These are phyloP conservation scores for Verticillium nubilum DNA, from an alignment of 2,329 filamentous ascomycete genomes.

Conservation along the genomic window DNA sequence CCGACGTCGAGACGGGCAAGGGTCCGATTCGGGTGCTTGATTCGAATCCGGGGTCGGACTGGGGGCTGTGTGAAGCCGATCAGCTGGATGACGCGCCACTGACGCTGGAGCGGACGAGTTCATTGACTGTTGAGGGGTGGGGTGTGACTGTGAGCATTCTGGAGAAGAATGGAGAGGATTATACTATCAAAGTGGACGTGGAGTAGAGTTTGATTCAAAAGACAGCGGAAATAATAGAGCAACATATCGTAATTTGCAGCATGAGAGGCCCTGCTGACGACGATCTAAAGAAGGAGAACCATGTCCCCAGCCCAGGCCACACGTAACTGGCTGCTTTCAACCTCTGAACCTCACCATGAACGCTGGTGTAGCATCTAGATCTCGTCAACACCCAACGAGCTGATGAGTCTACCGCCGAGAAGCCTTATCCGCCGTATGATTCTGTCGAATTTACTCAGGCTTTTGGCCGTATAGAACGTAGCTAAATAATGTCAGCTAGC, in stretches of 20 bases:
- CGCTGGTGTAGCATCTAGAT: too few relatives aligned
- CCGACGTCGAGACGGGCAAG: slow-evolving; percentile 17
- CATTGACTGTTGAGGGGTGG: not conserved
- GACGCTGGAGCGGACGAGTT: not conserved
- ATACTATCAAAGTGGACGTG: slow-evolving; percentile 1
- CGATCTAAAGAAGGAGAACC: too few relatives aligned
- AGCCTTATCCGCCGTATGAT: too few relatives aligned
- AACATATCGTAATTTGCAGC: too few relatives aligned
- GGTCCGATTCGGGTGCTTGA: slow-evolving; percentile 27
- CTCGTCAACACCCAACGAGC: too few relatives aligned
- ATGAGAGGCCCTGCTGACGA: too few relatives aligned
- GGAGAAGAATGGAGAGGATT: slow-evolving; percentile 1
- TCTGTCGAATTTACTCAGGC: too few relatives aligned
- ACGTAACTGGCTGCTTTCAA: too few relatives aligned
- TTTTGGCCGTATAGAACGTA: not conserved
- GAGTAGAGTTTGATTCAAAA: not conserved
- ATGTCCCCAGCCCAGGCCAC: too few relatives aligned
- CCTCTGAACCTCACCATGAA: too few relatives aligned
- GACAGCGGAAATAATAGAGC: too few relatives aligned
- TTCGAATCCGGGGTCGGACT: slow-evolving; percentile 16
- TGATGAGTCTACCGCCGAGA: too few relatives aligned
- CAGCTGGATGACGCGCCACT: slow-evolving; percentile 26
- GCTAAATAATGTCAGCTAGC: not conserved
- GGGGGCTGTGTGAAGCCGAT: slow-evolving; percentile 20
- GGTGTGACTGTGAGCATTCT: slow-evolving; percentile 1